These are phyloP conservation scores for Colletotrichum sp. DNA, from an alignment of 2,329 filamentous ascomycete species.

Conservation along the genomic window DNA sequence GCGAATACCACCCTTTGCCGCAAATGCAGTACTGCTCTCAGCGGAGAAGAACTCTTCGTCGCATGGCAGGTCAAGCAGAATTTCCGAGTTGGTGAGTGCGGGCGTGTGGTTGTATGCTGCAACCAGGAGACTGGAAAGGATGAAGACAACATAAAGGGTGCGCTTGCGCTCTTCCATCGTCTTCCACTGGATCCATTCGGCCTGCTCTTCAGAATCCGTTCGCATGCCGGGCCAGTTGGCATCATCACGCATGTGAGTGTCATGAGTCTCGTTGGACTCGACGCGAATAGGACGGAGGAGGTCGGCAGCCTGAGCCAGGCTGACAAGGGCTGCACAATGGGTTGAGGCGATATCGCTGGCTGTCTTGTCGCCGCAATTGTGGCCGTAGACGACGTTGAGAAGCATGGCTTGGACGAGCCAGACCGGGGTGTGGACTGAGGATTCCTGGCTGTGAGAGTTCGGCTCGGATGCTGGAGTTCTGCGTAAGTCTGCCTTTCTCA, in stretches of 20 bases:
- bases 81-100: constrained; percentile 91
- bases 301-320: constrained; percentile 87
- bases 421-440: constrained; percentile 77
- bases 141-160: constrained; percentile 89
- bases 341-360: constrained; percentile 91
- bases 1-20: constrained; percentile 74
- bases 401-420: constrained; percentile 98
- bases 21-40: constrained; percentile 82
- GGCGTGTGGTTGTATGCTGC: constrained; percentile 93
- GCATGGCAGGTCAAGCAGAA: constrained; percentile 86
- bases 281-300: constrained; percentile 57
- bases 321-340: constrained; percentile 89
- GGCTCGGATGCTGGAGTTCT: constrained; percentile 54
- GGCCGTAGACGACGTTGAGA: constrained; percentile 92
- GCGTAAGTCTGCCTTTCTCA: constrained; percentile 66
- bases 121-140: constrained; percentile 87
- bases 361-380: constrained; percentile 91
- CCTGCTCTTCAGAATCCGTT: constrained; percentile 61
- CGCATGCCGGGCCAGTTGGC: constrained; percentile 50
- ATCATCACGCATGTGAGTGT: constrained; percentile 64
- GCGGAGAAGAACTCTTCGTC: constrained; percentile 91
- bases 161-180: constrained; percentile 87
- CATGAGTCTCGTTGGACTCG: constrained; percentile 51
- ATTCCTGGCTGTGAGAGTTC: constrained; percentile 56
- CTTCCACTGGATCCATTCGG: constrained; percentile 92